These are phyloP conservation scores for Hypoxylon sp. DNA, from an alignment of 2,329 filamentous ascomycete genomes.

Conservation along the genomic window DNA sequence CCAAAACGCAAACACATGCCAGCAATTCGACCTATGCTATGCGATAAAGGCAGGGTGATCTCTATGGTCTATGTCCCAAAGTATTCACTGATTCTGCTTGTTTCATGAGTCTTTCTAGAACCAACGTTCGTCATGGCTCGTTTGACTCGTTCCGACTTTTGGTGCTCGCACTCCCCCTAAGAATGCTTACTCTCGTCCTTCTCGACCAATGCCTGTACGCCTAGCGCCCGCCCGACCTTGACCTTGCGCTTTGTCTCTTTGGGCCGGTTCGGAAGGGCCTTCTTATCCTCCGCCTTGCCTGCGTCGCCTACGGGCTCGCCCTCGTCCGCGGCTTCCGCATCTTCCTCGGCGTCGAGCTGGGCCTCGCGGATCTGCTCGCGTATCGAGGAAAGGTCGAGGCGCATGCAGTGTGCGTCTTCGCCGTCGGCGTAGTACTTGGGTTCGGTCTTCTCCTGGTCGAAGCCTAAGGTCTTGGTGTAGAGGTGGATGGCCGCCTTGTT, in stretches of 20 bases:
- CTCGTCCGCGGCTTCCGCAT: slow-evolving; percentile 68
- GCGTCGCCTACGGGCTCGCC: slow-evolving; percentile 79
- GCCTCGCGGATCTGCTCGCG: slow-evolving; percentile 68
- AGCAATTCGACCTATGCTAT: slow-evolving; percentile 12
- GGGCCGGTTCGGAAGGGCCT: slow-evolving; percentile 44
- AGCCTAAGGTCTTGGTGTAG: slow-evolving; percentile 92
- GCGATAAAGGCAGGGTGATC: not conserved
- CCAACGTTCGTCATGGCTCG: not conserved
- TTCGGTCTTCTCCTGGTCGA: slow-evolving; percentile 89
- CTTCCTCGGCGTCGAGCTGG: slow-evolving; percentile 61
- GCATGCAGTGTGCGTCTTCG: slow-evolving; percentile 96
- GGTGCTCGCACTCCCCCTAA: slow-evolving; percentile 39
- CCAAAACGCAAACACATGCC: slow-evolving; percentile 12
- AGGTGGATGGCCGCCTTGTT: slow-evolving; percentile 92
- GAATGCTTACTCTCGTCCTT: slow-evolving; percentile 72
- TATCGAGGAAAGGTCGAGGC: slow-evolving; percentile 79
- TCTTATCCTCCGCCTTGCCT: slow-evolving; percentile 65
- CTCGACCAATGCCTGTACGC: slow-evolving; percentile 84
- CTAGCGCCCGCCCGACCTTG: slow-evolving; percentile 84
- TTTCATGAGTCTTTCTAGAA: not conserved
- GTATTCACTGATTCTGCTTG: not conserved
- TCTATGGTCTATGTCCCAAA: slow-evolving; percentile 1
- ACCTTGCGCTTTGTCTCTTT: slow-evolving; percentile 82
- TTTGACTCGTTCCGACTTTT: not conserved
- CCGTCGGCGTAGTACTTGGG: slow-evolving; percentile 96